These are phyloP conservation scores for Phyllosticta paracitricarpa DNA, from an alignment of 2,329 filamentous ascomycete genomes.

Conservation along the genomic window DNA sequence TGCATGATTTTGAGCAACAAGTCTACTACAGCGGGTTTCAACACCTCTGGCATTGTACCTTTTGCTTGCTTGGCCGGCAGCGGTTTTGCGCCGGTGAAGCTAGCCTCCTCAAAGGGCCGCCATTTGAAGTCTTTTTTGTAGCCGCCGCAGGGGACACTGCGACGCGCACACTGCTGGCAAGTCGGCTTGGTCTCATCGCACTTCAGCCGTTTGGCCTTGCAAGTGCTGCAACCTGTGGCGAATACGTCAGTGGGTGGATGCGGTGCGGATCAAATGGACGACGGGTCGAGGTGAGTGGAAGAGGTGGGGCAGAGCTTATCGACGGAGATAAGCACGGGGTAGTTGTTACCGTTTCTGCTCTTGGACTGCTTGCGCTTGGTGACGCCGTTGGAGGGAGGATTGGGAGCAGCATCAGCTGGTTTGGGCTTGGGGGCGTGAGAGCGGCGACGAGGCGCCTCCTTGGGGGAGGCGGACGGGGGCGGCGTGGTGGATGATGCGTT, in stretches of 20 bases:
- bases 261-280: background rate
- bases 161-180: slow-evolving; percentile 55
- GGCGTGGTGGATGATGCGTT: slow-evolving; percentile 17
- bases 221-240: slow-evolving; percentile 56
- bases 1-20: slow-evolving; percentile 8
- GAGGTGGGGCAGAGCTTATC: slow-evolving; percentile 13
- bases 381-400: slow-evolving; percentile 22
- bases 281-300: background rate
- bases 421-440: slow-evolving; percentile 3
- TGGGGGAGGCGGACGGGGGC: slow-evolving; percentile 14
- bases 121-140: slow-evolving; percentile 72
- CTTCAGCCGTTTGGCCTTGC: slow-evolving; percentile 63
- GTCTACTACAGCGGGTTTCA: background rate
- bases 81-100: slow-evolving; percentile 36
- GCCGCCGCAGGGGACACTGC: slow-evolving; percentile 57
- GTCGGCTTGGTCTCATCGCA: slow-evolving; percentile 63
- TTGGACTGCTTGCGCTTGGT: slow-evolving; percentile 63
- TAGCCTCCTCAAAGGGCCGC: slow-evolving; percentile 58
- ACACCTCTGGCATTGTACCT: background rate
- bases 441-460: slow-evolving; percentile 15
- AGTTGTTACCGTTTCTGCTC: slow-evolving; percentile 58
- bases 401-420: background rate
- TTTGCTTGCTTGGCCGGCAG: slow-evolving; percentile 7
- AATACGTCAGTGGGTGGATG: background rate
- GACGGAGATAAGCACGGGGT: slow-evolving; percentile 12